Base-by-base conservation (phyloP, 805 yeast species). In the Brettanomyces naardenensis region DNA sequence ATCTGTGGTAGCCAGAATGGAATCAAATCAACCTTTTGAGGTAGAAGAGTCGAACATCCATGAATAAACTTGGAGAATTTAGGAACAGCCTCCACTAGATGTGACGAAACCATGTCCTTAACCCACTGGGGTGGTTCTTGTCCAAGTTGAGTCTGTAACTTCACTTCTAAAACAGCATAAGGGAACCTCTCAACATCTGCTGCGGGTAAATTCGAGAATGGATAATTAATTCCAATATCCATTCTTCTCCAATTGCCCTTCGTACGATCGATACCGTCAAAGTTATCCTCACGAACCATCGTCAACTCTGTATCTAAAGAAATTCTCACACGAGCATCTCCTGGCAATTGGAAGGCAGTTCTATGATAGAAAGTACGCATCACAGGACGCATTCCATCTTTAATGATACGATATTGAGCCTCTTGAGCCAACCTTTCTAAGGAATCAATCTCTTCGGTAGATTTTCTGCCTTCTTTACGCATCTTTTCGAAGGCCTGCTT, bases 61-160 rank as follows among this genome's bases (percentile, higher is more conserved):
- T 92, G 98, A 49, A 92, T 90, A 54, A 92, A 92, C 61, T 92
- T 92, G 39, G 97, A 90, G 61, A 87, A 92, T 62, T 92, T 92
- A 21, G 98, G 98, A 31, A 92, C 96, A 1, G 97, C 97, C 63
- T 92, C 98, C 30, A 92, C 99, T 36, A 92, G 69, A 61, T 92
- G 98, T 21, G 94, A 81, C 0, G 89, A 67, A 26, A 90, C 89
- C 59, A 92, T 72, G 47, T 90, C 95, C 48, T 92, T 75, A 35
- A 92, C 95, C 99, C 99, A 92, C 44, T 74, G 80, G 7, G 99
- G 98, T 21, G 99, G 98, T 61, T 92, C 98, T 64, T 92, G 99
- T 39, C 98, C 98, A 64, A 92, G 55, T 67, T 92, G 97, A 3
- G 99, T 92, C 64, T 92, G 98, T 46, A 92, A 71, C 64, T 92